These are phyloP conservation scores for Aspergillus unguis DNA, from an alignment of 2,329 filamentous ascomycete species.

Conservation along the genomic window DNA sequence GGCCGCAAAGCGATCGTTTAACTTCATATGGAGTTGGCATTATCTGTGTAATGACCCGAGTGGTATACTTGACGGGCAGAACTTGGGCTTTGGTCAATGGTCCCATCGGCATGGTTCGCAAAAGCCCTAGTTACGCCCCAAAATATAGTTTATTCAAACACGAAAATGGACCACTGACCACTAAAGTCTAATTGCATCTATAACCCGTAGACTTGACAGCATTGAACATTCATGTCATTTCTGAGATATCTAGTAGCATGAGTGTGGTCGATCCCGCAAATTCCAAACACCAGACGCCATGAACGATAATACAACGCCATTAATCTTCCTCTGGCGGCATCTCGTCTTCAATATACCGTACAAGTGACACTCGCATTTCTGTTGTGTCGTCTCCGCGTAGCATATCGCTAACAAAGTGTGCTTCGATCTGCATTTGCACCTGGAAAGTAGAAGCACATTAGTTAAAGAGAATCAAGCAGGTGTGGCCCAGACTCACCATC, in stretches of 20 bases:
- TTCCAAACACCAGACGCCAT: conserved; percentile 28
- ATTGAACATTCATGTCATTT: background rate
- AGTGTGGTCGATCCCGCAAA: conserved; percentile 4
- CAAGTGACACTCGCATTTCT: conserved; percentile 89
- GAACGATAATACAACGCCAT: conserved; percentile 21
- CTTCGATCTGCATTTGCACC: conserved; percentile 97
- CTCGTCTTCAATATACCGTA: conserved; percentile 96
- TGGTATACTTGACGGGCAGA: no score
- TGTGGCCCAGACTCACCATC: conserved; percentile 63
- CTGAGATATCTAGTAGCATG: background rate
- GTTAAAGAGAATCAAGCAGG: background rate
- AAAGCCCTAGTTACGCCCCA: no score
- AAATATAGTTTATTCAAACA: no score
- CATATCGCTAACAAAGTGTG: conserved; percentile 91
- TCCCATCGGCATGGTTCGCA: no score
- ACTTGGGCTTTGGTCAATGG: no score
- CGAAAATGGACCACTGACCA: no score
- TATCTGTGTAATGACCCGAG: no score
- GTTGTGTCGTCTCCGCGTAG: conserved; percentile 92
- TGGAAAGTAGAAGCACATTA: conserved; percentile 27
- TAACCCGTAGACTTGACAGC: background rate
- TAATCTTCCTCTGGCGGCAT: conserved; percentile 94
- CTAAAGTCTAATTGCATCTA: no score
- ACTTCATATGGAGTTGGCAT: no score
- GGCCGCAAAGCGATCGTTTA: no score